Base-by-base conservation (phyloP, 2,329 filamentous ascomycete genomes). In the Ascochyta viciae-villosae region DNA sequence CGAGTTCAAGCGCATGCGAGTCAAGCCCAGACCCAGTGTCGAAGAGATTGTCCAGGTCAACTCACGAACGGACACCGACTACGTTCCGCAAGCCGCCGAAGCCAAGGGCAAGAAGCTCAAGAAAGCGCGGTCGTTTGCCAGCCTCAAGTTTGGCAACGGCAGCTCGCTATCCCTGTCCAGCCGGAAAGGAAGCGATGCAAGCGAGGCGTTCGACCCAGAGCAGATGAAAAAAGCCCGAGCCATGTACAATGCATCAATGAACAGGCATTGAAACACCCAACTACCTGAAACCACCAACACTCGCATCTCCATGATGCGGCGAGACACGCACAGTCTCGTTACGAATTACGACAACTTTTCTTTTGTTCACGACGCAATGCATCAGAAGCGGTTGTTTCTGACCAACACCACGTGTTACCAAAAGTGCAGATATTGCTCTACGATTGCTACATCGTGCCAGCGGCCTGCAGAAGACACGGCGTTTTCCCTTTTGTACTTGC, bases 1-100 rank as follows among this genome's bases (percentile, higher is more conserved):
- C 34, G 85, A 87, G 61, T 76, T 88, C 60, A 82, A 81, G 59
- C 82, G 82, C 62, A 85, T 87, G 72, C 82, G 83, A 42, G 82
- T 75, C 46, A 76, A 83, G 48, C 80, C 80, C 43, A 78, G 78
- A 56, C 77, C 76, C 4, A 80, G 85, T 37, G 77, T 84, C n/a
- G 78, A 80, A 23, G 78, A 82, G 61, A 78, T 80, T 52, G 74
- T 77, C 31, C 70, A 67, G 47, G 57, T 73, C 46, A 68, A 67
- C 16, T 66, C 67, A 45, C 60, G 60, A 10, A 39, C 64, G 22
- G 57, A 63, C 16, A 58, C 62, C n/a, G 60, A 66, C 34, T 37
- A 51, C 42, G 35, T 64, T 12, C 61, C 65, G 8, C 58, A 58
- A 27, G 47, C 50, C 4, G 55, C 54, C n/a, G 69, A 71, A 15